Evolutionary conservation across 192 early-diverging fungal genomes (phyloP).

Genomic region (Rhizoclosmatium sp.): DNA sequence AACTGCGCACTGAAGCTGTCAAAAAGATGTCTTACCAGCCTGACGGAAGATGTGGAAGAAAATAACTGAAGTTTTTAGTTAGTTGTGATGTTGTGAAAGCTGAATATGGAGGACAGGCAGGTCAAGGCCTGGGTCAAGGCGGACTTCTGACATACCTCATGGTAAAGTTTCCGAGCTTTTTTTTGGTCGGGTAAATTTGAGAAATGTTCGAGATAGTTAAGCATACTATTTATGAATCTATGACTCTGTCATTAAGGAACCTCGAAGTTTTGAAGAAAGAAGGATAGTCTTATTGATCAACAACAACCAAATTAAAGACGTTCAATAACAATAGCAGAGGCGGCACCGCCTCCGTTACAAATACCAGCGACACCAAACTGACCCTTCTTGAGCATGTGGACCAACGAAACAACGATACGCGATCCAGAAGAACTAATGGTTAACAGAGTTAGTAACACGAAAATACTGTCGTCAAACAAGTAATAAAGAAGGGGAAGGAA

Average conservation of each 20-base stretch:
- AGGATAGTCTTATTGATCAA: no score
- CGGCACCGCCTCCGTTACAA: conserved; percentile 98
- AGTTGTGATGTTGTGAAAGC: no score
- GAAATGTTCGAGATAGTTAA: no score
- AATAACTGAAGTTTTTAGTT: conserved; percentile 42
- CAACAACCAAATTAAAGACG: conserved; percentile 36
- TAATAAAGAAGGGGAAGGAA: neutral
- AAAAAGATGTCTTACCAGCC: conserved; percentile 31
- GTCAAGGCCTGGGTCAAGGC: no score
- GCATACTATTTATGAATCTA: no score
- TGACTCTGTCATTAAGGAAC: no score
- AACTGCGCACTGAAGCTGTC: neutral
- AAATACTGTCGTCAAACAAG: neutral
- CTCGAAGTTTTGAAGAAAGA: no score
- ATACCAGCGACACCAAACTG: conserved; percentile 90
- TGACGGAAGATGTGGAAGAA: conserved; percentile 62
- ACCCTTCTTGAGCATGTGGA: conserved; percentile 71
- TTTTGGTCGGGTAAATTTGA: no score
- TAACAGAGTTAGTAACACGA: no score
- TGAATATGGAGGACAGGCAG: no score
- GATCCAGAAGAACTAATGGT: conserved; percentile 77
- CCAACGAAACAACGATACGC: conserved; percentile 85
- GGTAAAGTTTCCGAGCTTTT: no score
- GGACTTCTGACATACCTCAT: no score
- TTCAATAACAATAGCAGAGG: conserved; percentile 83